Conservation (phyloP, 768 basidiomycete genomes). For the Termitomyces sp. region DNA sequence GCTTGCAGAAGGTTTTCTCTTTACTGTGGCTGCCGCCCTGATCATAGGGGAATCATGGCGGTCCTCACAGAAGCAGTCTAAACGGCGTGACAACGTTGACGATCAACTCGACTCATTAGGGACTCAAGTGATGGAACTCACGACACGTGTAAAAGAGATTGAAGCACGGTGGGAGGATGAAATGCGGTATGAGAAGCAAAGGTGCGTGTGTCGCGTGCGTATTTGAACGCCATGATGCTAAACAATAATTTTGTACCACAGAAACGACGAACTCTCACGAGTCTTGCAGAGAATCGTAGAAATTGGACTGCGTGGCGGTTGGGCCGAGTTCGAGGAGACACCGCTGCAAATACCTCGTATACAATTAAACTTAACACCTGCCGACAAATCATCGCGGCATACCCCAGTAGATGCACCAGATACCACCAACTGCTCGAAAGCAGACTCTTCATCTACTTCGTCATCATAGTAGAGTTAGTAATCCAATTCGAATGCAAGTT, state of each 20-base stretch:
- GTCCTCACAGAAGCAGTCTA: conserved; percentile 59
- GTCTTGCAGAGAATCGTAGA: conserved; percentile 66
- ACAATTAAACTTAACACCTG: background rate
- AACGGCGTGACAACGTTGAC: conserved; percentile 66
- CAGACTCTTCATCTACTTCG: conserved; percentile 1
- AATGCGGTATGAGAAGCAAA: conserved; percentile 34
- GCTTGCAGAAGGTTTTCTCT: conserved; percentile 81
- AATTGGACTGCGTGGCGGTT: conserved; percentile 56
- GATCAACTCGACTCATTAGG: conserved; percentile 62
- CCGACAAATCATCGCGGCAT: background rate
- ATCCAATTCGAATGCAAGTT: background rate
- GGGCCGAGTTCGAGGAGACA: conserved; percentile 59
- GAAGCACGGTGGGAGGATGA: conserved; percentile 36
- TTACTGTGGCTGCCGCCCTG: conserved; percentile 64
- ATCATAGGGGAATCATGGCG: conserved; percentile 79
- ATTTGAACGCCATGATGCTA: background rate
- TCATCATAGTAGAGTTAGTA: background rate
- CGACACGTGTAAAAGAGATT: conserved; percentile 34
- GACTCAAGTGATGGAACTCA: conserved; percentile 38
- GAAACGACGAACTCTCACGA: conserved; percentile 61
- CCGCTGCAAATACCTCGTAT: conserved; percentile 34
- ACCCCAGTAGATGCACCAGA: conserved; percentile 4
- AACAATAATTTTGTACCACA: conserved; percentile 15
- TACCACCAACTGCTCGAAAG: conserved; percentile 7
- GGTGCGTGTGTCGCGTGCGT: conserved; percentile 28